A percentile compares a stretch with the other conserved stretches of the same genome.
These are phyloP conservation scores for Lichtheimia corymbifera DNA, from an alignment of 371 early-diverging fungal species.

Conservation along the genomic window DNA sequence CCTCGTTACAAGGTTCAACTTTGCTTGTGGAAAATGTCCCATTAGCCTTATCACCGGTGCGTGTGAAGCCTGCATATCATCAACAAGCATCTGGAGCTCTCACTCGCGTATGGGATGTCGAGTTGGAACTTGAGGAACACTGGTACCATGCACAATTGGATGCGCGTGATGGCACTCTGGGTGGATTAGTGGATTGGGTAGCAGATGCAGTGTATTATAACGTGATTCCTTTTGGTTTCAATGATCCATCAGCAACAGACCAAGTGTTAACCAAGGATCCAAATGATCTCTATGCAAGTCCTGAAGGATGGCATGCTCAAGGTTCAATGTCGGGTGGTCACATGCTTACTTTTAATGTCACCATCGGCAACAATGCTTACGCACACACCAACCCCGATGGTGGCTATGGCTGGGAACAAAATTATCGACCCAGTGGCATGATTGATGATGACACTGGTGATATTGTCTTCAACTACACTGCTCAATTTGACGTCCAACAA, in stretches of 20 bases:
- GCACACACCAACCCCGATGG: slow-evolving; percentile 56
- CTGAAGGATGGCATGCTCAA: slow-evolving; percentile 78
- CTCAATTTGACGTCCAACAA: slow-evolving; percentile 63
- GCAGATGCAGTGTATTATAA: slow-evolving; percentile 69
- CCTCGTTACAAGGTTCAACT: background rate
- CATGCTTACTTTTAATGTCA: slow-evolving; percentile 65
- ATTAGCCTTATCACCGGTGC: slow-evolving; percentile 56
- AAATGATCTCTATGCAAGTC: slow-evolving; percentile 70
- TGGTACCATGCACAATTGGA: slow-evolving; percentile 90
- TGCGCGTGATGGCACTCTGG: slow-evolving; percentile 69
- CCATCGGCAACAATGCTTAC: slow-evolving; percentile 61
- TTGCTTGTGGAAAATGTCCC: slow-evolving; percentile 53
- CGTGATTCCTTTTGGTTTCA: slow-evolving; percentile 86
- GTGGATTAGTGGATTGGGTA: slow-evolving; percentile 88
- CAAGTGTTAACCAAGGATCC: slow-evolving; percentile 75
- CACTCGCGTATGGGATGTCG: slow-evolving; percentile 82
- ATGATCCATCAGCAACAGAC: slow-evolving; percentile 79
- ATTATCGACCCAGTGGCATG: slow-evolving; percentile 71
- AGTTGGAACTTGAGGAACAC: slow-evolving; percentile 85
- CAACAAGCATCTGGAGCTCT: slow-evolving; percentile 56
- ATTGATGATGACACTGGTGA: slow-evolving; percentile 48
- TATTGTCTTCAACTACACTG: slow-evolving; percentile 76
- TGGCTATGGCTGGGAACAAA: slow-evolving; percentile 56
- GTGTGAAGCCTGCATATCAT: slow-evolving; percentile 57
- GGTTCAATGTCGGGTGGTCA: slow-evolving; percentile 29